Percentiles rank a stretch among this genome's conserved stretches.
Conservation (phyloP, 2,329 filamentous ascomycete species). For the Apiospora sp. region DNA sequence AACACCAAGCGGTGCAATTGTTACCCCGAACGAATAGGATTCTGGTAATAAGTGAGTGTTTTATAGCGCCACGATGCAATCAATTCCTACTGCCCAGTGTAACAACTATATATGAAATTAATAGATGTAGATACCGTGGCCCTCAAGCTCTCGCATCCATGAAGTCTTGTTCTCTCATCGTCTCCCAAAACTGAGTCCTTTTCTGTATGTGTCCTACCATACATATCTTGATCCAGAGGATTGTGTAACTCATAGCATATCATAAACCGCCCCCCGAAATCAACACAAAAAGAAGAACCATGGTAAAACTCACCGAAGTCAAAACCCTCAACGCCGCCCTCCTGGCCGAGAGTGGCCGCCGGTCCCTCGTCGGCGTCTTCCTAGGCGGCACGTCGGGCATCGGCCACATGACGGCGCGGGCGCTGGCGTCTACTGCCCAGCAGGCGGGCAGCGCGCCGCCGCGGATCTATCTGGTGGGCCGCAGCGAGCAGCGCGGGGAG, state of each 20-base stretch:
- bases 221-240: too few species aligned
- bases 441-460: constrained; percentile 3
- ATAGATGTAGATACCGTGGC: not conserved
- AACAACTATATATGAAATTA: too few species aligned
- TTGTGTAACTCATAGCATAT: too few species aligned
- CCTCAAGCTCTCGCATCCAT: not conserved
- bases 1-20: not conserved
- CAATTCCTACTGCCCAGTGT: not conserved
- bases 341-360: not conserved
- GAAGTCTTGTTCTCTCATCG: too few species aligned
- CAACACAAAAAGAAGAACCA: not conserved
- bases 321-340: not conserved
- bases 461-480: constrained; percentile 38
- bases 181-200: too few species aligned
- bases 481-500: constrained; percentile 34
- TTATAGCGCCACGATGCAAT: not conserved
- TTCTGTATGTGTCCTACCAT: too few species aligned
- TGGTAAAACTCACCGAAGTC: not conserved
- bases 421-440: not conserved
- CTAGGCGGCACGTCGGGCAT: constrained; percentile 26
- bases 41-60: not conserved
- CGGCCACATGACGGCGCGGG: constrained; percentile 22
- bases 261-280: too few species aligned
- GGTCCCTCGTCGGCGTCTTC: constrained; percentile 23
- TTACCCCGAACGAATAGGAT: not conserved